Conservation (phyloP, 78 protist genomes). For the Dictyostelium purpureum region DNA sequence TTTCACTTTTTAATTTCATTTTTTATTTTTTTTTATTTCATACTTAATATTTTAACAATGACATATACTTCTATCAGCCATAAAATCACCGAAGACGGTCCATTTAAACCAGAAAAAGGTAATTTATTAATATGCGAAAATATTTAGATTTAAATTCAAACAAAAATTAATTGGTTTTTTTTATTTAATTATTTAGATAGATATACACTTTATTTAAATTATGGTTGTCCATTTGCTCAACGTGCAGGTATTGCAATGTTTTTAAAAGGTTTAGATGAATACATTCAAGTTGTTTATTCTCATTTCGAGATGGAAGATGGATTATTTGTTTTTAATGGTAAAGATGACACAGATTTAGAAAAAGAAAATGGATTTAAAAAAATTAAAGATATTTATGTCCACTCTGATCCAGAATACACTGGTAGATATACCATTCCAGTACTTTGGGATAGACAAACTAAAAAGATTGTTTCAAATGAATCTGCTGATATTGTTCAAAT, state of each 20-base stretch:
- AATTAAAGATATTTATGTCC: background rate
- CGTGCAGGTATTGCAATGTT: background rate
- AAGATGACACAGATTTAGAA: slow-evolving; percentile 3
- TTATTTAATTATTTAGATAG: too few relatives aligned
- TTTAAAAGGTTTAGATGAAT: slow-evolving; percentile 26
- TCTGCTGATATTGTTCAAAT: slow-evolving; percentile 86
- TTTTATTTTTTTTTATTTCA: too few relatives aligned
- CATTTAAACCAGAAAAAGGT: too few relatives aligned
- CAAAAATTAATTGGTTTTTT: too few relatives aligned
- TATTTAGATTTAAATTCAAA: too few relatives aligned
- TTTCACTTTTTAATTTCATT: too few relatives aligned
- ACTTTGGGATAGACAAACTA: slow-evolving; percentile 66
- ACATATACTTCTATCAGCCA: too few relatives aligned
- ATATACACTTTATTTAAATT: slow-evolving; percentile 5
- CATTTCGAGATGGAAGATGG: background rate
- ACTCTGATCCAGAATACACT: background rate
- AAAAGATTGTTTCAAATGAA: slow-evolving; percentile 91
- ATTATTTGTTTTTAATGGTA: slow-evolving; percentile 17
- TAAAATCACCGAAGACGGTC: too few relatives aligned
- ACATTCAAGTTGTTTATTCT: background rate
- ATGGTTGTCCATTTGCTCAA: slow-evolving; percentile 49
- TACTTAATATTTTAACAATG: too few relatives aligned
- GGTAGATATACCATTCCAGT: slow-evolving; percentile 31
- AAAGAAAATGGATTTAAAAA: background rate
- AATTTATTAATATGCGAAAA: too few relatives aligned